These are phyloP conservation scores for Sporisorium exsertum DNA, from an alignment of 1,284 basidiomycete species.

Conservation along the genomic window DNA sequence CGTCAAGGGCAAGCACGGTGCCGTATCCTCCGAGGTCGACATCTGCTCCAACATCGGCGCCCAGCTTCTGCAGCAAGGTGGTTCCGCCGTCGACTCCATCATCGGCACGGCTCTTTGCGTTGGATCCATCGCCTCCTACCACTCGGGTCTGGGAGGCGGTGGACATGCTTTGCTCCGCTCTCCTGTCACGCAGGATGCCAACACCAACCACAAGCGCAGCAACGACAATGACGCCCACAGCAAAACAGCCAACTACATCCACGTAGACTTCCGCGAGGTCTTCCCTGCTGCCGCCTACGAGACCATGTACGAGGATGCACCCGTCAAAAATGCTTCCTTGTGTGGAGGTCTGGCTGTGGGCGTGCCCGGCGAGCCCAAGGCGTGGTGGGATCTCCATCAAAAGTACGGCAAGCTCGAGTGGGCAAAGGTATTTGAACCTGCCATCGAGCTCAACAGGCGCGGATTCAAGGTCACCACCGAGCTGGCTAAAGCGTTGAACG, in stretches of 20 bases:
- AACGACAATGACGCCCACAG: constrained; percentile 24
- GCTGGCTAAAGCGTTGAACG: constrained; percentile 54
- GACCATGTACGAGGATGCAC: constrained; percentile 65
- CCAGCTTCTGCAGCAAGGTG: constrained; percentile 69
- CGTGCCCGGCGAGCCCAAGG: constrained; percentile 69
- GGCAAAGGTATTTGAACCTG: constrained; percentile 62
- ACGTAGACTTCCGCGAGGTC: constrained; percentile 71
- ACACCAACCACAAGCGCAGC: constrained; percentile 26
- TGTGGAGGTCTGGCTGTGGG: constrained; percentile 66
- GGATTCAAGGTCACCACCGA: constrained; percentile 65
- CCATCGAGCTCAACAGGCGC: constrained; percentile 60
- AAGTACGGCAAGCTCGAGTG: constrained; percentile 68
- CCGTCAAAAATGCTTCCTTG: constrained; percentile 38
- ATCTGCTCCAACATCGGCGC: constrained; percentile 70
- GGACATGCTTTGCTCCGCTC: constrained; percentile 62
- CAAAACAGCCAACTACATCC: constrained; percentile 63
- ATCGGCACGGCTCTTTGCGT: constrained; percentile 69
- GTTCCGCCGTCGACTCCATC: constrained; percentile 70
- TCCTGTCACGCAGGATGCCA: constrained; percentile 15
- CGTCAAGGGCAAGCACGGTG: constrained; percentile 54
- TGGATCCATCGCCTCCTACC: constrained; percentile 70
- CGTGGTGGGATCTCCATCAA: constrained; percentile 65
- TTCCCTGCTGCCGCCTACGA: constrained; percentile 69
- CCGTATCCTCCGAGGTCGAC: constrained; percentile 67
- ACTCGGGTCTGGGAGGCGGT: constrained; percentile 70